Conservation (phyloP, 2,329 filamentous ascomycete genomes). For the Talaromyces sp. region DNA sequence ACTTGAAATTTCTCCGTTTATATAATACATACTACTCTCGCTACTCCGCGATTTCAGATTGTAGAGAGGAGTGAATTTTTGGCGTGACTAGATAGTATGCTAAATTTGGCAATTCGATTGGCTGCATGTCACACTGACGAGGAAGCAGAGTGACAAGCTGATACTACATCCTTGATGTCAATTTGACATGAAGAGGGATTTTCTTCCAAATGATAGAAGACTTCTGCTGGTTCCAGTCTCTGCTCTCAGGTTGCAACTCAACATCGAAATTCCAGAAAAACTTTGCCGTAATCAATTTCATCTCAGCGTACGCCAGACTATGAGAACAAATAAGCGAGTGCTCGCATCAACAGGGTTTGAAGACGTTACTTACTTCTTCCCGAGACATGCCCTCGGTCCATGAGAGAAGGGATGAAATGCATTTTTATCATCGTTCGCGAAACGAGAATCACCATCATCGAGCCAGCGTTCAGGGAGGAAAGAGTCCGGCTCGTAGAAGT, state of each 20-base stretch:
- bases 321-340: not conserved
- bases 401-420: constrained; percentile 5
- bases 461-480: constrained; percentile 12
- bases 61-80: too few relatives aligned
- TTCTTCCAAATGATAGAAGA: constrained; percentile 41
- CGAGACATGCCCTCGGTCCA: constrained; percentile 1
- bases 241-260: constrained; percentile 26
- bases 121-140: too few relatives aligned
- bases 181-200: constrained; percentile 19
- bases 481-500: constrained; percentile 1
- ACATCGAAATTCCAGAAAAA: constrained; percentile 51
- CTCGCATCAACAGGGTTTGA: not conserved
- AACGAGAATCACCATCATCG: not conserved
- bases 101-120: too few relatives aligned
- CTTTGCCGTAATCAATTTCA: constrained; percentile 46
- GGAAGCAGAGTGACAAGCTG: too few relatives aligned
- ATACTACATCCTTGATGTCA: not conserved
- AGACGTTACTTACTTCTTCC: constrained; percentile 6
- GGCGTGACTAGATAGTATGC: too few relatives aligned
- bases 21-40: too few relatives aligned
- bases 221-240: constrained; percentile 33
- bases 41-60: too few relatives aligned
- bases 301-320: constrained; percentile 49
- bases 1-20: too few relatives aligned
- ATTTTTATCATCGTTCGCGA: not conserved